Percentiles rank a stretch among this genome's conserved stretches.
Evolutionary conservation across 179 eudicot species (phyloP).

Genomic region (Actinidia polygama): DNA sequence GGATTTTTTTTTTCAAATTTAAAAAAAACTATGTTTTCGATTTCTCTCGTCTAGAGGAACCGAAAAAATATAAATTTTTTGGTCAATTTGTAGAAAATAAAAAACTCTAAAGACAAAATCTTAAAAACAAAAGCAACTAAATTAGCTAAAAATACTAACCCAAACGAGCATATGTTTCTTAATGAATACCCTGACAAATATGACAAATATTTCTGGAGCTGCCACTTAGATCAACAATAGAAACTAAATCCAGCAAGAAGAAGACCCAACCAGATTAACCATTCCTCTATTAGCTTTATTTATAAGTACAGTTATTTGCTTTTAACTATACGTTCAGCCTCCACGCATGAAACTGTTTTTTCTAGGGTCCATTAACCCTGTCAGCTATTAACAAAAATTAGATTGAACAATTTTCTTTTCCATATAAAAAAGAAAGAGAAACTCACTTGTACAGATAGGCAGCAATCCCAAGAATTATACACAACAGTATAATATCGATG

Average conservation of each 20-base stretch:
- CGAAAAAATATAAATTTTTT: no score
- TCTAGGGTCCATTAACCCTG: background rate
- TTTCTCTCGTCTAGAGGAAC: no score
- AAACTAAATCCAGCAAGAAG: background rate
- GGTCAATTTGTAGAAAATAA: no score
- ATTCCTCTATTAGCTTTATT: background rate
- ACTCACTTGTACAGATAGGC: conserved; percentile 95
- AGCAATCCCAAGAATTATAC: conserved; percentile 91
- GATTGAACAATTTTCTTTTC: background rate
- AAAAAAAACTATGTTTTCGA: no score
- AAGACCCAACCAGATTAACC: conserved; percentile 10
- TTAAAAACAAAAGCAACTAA: no score
- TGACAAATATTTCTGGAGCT: no score
- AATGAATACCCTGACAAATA: no score
- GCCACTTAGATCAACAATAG: background rate
- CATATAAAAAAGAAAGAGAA: background rate
- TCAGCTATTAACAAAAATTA: conserved; percentile 4
- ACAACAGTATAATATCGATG: conserved; percentile 82
- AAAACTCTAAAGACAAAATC: no score
- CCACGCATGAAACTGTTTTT: conserved; percentile 9
- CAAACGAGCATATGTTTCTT: no score
- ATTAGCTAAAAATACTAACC: no score
- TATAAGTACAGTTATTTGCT: background rate
- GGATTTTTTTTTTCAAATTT: no score
- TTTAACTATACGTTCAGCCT: background rate